Base-by-base conservation (phyloP, 2,329 filamentous ascomycete species). In the Exophiala mesophila region DNA sequence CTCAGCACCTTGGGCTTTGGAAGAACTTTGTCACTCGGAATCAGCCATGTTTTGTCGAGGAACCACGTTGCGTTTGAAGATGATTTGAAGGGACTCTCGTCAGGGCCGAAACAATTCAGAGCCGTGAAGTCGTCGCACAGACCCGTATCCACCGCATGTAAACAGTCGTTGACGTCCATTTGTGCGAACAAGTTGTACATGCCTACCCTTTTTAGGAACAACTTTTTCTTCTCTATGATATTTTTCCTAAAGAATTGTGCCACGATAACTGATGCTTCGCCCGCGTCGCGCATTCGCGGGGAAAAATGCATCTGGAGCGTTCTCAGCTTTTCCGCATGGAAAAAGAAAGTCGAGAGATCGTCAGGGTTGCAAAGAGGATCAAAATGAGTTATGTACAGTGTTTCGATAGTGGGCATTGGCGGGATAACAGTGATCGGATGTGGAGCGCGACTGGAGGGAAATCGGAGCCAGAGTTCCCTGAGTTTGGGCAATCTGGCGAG, bases 301-400 rank as follows among this genome's bases (percentile, higher is more conserved):
- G 69, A 77, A 69, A 76, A 82, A 54, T 82, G 77, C 45, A 82
- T 48, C 40, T 66, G 73, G 5, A 82, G 59, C 21, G 75, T 72
- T 29, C 70, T 63, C 3, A 82, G 61, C 39, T 74, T 74, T 47
- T 67, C 71, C 3, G 74, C 73, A n/a, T 70, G 64, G 10, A 69
- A 59, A 5, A 82, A 59, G 10, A 82, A 60, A 16, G 73, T 63
- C 10, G 76, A 76, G 6, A 82, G 71, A 52, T 81, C 78, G 58
- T 82, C 78, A 0, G 76, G 76, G 53, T 80, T 79, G 60, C 78
- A 82, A 7, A 82, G 65, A 1, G 78, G 78, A 42, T 82, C 78
- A 39, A 81, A 77, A 49, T 81, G 70, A 45, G 73, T 73, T 19
- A 78, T 66, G 39, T 72, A 71, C 24, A 82, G 63, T 3, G 63